Base-by-base conservation (phyloP, 1,284 basidiomycete species). In the Puccinia novopanici region DNA sequence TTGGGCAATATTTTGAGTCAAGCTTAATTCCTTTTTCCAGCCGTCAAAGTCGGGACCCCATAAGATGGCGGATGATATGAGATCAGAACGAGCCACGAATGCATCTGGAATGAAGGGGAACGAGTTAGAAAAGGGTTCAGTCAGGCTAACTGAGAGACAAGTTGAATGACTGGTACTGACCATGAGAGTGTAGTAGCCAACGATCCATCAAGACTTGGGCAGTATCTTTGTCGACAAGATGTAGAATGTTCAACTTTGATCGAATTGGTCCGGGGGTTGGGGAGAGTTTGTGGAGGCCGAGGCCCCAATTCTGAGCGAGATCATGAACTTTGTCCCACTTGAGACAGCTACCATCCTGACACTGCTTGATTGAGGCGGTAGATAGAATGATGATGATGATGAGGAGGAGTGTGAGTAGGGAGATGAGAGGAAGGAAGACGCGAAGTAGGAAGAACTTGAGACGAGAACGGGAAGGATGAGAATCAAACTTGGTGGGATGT, bases 171-270 rank as follows among this genome's bases (percentile, higher is more conserved):
- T n/a, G n/a, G n/a, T n/a, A n/a, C n/a, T n/a, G 1, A 72, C 77
- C 67, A 63, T 79, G 68, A 59, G 77, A 79, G 34, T 79, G 77
- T 17, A 79, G 55, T 27, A 72, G 48, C 77, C 77, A 79, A 6
- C 77, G 77, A 61, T 79, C 77, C 77, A 79, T 79, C 9, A 79
- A 48, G 45, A 79, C 77, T 50, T 72, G 27, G 34, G 77, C 65
- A 61, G 77, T 79, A 72, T 79, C 77, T 24, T 79, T 57, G 71
- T 79, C 77, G 68, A 79, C 61, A 27, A 79, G 59, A 59, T 79
- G 77, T 34, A 79, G 48, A 37, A 79, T 72, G 2, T 72, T 79
- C 40, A 79, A 59, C 48, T 72, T 79, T 8, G 59, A 65, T 34
- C 55, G 52, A 74, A 15, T 59, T 40, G 52, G 30, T 15, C 52